Evolutionary conservation across 495 filamentous ascomycete species (phyloP).

Genomic region (Penicillium ucsense): DNA sequence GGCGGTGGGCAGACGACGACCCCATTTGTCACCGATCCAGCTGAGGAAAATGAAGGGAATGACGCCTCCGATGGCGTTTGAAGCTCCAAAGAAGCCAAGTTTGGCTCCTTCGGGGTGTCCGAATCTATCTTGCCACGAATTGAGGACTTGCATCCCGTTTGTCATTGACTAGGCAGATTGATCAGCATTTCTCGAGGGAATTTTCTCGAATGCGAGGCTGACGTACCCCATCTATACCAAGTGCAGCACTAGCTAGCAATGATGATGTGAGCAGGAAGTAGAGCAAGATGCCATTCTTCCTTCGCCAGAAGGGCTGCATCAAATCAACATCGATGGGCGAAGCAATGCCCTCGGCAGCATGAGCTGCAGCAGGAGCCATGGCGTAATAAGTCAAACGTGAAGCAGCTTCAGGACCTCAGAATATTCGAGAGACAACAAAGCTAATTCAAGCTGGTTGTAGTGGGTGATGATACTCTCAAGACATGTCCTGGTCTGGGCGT

Average conservation of each 20-base stretch:
- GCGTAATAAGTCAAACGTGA: too few relatives aligned
- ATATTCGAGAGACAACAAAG: too few relatives aligned
- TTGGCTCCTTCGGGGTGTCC: slow-evolving; percentile 39
- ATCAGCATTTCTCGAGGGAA: too few relatives aligned
- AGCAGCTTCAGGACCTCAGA: too few relatives aligned
- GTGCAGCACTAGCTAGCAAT: slow-evolving; percentile 18
- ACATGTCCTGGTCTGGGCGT: too few relatives aligned
- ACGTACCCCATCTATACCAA: slow-evolving; percentile 21
- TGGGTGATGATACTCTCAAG: too few relatives aligned
- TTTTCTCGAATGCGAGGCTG: too few relatives aligned
- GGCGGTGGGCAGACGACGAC: slow-evolving; percentile 48
- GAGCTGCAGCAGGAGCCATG: slow-evolving; percentile 17
- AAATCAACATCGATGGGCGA: slow-evolving; percentile 17
- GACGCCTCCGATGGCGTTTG: slow-evolving; percentile 57
- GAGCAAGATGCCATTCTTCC: slow-evolving; percentile 22
- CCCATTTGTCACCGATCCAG: slow-evolving; percentile 47
- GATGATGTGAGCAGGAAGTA: slow-evolving; percentile 24
- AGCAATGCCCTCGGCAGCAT: slow-evolving; percentile 13
- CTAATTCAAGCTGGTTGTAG: too few relatives aligned
- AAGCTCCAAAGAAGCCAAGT: slow-evolving; percentile 52
- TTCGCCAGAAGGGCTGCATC: slow-evolving; percentile 19
- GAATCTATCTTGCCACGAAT: slow-evolving; percentile 22
- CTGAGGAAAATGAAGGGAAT: slow-evolving; percentile 52
- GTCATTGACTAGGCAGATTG: slow-evolving; percentile 16
- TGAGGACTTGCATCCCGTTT: slow-evolving; percentile 24